A percentile compares a stretch with the other conserved stretches of the same genome.
Evolutionary conservation across 1,139 yeast species (phyloP).

Genomic region (Blastobotrys aristatus): DNA sequence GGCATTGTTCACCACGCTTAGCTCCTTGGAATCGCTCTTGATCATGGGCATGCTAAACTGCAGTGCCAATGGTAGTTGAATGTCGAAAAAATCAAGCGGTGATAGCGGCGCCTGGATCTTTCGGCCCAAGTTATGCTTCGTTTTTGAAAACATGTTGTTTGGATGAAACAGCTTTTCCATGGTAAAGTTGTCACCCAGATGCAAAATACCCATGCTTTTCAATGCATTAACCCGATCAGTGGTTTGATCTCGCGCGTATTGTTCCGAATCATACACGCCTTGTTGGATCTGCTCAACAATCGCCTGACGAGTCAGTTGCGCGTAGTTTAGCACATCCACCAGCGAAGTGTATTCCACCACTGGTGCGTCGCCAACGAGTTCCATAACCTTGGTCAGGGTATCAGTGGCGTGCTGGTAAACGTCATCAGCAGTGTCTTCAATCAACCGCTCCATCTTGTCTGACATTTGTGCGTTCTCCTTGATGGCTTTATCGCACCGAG

Average conservation of each 20-base stretch:
- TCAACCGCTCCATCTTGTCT: slow-evolving; percentile 55
- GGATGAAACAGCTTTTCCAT: slow-evolving; percentile 64
- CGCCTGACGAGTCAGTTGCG: slow-evolving; percentile 60
- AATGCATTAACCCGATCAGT: slow-evolving; percentile 56
- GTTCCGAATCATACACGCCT: slow-evolving; percentile 63
- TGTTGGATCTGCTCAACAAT: slow-evolving; percentile 61
- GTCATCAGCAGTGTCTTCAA: slow-evolving; percentile 56
- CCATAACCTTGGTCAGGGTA: slow-evolving; percentile 50
- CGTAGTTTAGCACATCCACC: slow-evolving; percentile 63
- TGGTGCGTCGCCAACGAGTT: slow-evolving; percentile 53
- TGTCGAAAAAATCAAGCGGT: slow-evolving; percentile 66
- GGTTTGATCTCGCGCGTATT: slow-evolving; percentile 59
- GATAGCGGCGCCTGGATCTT: slow-evolving; percentile 56
- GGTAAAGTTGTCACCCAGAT: slow-evolving; percentile 47
- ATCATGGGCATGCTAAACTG: background rate
- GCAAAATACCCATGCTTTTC: slow-evolving; percentile 47
- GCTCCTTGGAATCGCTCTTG: slow-evolving; percentile 2
- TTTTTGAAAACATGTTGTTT: slow-evolving; percentile 78
- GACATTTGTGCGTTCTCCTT: slow-evolving; percentile 50
- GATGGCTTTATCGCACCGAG: slow-evolving; percentile 55
- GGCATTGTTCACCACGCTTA: slow-evolving; percentile 33
- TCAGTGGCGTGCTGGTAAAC: slow-evolving; percentile 59
- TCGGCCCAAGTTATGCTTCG: slow-evolving; percentile 58
- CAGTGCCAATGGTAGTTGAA: slow-evolving; percentile 25
- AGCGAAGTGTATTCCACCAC: slow-evolving; percentile 59